Conservation (phyloP, 805 yeast species). For the Starmerella sp. region DNA sequence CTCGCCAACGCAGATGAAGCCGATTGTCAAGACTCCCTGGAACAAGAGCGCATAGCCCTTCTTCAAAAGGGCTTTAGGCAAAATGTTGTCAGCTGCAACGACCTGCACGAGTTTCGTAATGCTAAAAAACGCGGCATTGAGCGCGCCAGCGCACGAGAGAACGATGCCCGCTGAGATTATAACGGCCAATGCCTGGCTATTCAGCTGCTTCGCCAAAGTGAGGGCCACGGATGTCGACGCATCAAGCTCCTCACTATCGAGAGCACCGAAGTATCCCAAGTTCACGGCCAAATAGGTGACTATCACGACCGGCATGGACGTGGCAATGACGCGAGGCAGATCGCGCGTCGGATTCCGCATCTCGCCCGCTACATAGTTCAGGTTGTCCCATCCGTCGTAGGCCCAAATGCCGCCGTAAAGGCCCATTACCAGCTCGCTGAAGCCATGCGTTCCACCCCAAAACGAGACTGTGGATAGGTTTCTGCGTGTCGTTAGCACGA, state of each 20-base stretch:
- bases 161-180: slow-evolving; percentile 30
- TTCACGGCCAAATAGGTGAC: slow-evolving; percentile 30
- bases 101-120: slow-evolving; percentile 31
- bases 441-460: slow-evolving; percentile 29
- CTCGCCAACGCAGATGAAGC: slow-evolving; percentile 31
- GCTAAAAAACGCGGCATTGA: slow-evolving; percentile 33
- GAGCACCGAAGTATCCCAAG: slow-evolving; percentile 48
- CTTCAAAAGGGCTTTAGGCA: slow-evolving; percentile 27
- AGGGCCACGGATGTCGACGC: slow-evolving; percentile 31
- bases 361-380: slow-evolving; percentile 34
- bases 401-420: slow-evolving; percentile 36
- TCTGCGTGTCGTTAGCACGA: slow-evolving; percentile 34
- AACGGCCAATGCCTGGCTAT: slow-evolving; percentile 25
- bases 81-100: slow-evolving; percentile 28
- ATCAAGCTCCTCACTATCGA: slow-evolving; percentile 46
- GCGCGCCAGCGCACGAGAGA: slow-evolving; percentile 33
- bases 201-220: slow-evolving; percentile 26
- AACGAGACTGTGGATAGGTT: slow-evolving; percentile 31
- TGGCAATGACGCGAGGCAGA: slow-evolving; percentile 31
- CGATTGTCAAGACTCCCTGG: slow-evolving; percentile 26
- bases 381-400: slow-evolving; percentile 37
- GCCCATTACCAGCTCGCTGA: slow-evolving; percentile 30
- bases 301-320: slow-evolving; percentile 34
- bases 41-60: slow-evolving; percentile 25
- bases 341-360: slow-evolving; percentile 31